These are phyloP conservation scores for Aspergillus cristatus DNA, from an alignment of 495 filamentous ascomycete genomes.

Conservation along the genomic window DNA sequence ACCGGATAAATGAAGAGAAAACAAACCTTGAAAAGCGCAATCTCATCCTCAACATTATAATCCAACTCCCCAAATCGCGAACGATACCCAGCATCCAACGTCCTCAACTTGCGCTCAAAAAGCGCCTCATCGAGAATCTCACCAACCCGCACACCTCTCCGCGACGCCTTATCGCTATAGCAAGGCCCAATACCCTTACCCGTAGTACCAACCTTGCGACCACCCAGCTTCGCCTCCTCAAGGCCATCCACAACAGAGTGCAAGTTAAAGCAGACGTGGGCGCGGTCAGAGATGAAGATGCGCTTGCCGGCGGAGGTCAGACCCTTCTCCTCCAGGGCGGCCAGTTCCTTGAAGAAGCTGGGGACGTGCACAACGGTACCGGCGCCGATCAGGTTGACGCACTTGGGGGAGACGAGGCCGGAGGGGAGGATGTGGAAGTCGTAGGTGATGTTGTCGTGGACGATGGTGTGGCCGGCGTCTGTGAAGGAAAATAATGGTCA, in stretches of 20 bases:
- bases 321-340: constrained; percentile 61
- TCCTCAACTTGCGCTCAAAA: constrained; percentile 66
- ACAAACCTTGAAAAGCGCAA: constrained; percentile 52
- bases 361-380: constrained; percentile 80
- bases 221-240: constrained; percentile 68
- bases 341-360: constrained; percentile 80
- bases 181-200: constrained; percentile 67
- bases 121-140: constrained; percentile 65
- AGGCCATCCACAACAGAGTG: constrained; percentile 76
- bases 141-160: constrained; percentile 63
- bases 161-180: constrained; percentile 71
- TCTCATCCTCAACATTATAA: constrained; percentile 77
- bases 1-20: not conserved
- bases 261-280: constrained; percentile 76
- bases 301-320: constrained; percentile 52
- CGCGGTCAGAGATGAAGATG: constrained; percentile 72
- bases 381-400: constrained; percentile 76
- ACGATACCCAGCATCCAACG: constrained; percentile 56
- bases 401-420: constrained; percentile 66
- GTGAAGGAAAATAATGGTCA: no score
- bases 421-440: constrained; percentile 68
- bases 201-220: constrained; percentile 49
- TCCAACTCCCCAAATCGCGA: constrained; percentile 64
- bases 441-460: constrained; percentile 51
- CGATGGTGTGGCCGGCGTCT: constrained; percentile 50